phyloP scores from a whole-genome alignment of 352 stramenopile species.

The Pythium biforme region DNA sequence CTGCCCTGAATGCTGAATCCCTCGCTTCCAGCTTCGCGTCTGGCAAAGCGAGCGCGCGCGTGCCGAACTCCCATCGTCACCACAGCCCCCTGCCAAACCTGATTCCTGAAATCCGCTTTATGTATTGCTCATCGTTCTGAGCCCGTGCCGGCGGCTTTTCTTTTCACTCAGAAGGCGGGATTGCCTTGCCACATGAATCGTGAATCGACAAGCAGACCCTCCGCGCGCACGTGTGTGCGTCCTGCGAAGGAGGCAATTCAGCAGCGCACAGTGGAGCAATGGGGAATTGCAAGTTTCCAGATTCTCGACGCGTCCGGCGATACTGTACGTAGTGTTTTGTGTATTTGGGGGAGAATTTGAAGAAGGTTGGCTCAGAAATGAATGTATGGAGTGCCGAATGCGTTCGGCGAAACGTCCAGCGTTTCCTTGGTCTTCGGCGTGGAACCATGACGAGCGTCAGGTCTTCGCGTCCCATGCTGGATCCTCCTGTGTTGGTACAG shows the following conservation, averaged over 20 bases:
- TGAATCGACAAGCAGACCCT: not conserved
- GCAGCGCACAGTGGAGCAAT: not conserved
- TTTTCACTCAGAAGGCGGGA: too few species aligned
- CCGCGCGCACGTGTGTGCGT: not conserved
- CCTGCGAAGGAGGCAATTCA: not conserved
- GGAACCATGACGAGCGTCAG: too few species aligned
- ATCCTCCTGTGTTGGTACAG: too few species aligned
- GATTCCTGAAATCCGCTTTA: not conserved
- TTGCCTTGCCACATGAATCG: not conserved
- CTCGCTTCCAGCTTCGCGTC: too few species aligned
- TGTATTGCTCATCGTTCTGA: not conserved
- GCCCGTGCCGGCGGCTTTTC: not conserved
- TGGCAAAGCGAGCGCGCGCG: not conserved
- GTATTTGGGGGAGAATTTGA: too few species aligned
- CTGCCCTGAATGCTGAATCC: too few species aligned
- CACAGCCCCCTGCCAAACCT: not conserved
- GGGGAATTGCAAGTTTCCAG: too few species aligned
- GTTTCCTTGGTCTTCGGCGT: too few species aligned
- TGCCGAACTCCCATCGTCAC: not conserved
- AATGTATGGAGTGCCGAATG: not conserved
- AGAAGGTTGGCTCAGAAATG: not conserved
- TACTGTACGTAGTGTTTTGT: too few species aligned
- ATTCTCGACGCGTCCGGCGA: too few species aligned
- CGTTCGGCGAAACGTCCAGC: not conserved
- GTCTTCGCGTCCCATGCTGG: too few species aligned